Conservation (phyloP, 371 early-diverging fungal genomes). For the Mucor circinelloides region DNA sequence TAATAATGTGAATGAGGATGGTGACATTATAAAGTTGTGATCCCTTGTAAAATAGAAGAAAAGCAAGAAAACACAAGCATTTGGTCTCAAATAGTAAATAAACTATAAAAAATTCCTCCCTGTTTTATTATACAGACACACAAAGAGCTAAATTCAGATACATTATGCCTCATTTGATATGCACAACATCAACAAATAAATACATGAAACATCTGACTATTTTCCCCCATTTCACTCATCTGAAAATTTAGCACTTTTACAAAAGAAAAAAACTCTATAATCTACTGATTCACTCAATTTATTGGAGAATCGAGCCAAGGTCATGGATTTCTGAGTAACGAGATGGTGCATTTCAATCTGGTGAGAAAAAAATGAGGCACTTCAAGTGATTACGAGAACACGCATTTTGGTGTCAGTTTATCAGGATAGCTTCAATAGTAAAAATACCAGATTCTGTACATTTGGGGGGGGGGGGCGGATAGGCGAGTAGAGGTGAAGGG, state of each 20-base stretch:
- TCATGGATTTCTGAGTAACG: background rate
- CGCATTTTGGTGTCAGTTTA: background rate
- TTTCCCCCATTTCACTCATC: background rate
- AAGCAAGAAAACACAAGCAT: too few relatives aligned
- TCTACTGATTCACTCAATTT: background rate
- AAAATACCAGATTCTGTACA: background rate
- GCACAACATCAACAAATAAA: background rate
- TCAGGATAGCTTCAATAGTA: background rate
- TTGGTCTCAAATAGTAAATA: too few relatives aligned
- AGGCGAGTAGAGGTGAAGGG: background rate
- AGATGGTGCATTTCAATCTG: background rate
- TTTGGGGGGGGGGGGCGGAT: background rate
- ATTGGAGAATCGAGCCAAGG: background rate
- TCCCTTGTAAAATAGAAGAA: background rate
- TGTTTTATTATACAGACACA: background rate
- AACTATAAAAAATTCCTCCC: background rate
- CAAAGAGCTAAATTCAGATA: background rate
- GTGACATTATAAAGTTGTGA: background rate
- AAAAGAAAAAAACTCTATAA: background rate
- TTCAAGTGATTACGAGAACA: background rate
- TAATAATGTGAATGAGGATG: background rate
- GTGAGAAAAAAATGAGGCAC: background rate
- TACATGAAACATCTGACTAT: background rate
- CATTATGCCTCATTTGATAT: background rate
- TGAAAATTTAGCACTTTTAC: background rate